Evolutionary conservation across 2,329 filamentous ascomycete species (phyloP).

Genomic region (Cladosporium sp.): DNA sequence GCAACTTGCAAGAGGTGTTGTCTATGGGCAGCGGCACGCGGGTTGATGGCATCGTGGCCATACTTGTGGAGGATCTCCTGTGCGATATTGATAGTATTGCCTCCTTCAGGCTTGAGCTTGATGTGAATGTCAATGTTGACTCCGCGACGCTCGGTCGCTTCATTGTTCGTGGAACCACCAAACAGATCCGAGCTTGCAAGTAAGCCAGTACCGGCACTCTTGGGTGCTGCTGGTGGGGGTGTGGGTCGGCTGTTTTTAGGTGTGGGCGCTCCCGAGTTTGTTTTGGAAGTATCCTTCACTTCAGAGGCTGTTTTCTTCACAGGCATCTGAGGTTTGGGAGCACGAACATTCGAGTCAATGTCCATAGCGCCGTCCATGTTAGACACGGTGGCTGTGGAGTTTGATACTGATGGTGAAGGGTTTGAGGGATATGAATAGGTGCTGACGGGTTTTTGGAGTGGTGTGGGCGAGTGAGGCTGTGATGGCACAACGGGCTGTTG

Average conservation of each 20-base stretch:
- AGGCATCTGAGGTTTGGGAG: constrained; percentile 11
- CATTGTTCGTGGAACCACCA: constrained; percentile 52
- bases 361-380: constrained; percentile 36
- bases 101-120: constrained; percentile 75
- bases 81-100: constrained; percentile 94
- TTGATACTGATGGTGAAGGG: constrained; percentile 19
- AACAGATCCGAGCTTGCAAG: constrained; percentile 63
- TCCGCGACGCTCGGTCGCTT: constrained; percentile 46
- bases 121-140: constrained; percentile 85
- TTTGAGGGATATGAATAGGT: constrained; percentile 12
- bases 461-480: constrained; percentile 15
- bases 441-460: constrained; percentile 1
- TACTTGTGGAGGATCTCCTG: constrained; percentile 91
- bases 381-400: constrained; percentile 18
- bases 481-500: constrained; percentile 26
- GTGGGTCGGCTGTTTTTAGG: constrained; percentile 10
- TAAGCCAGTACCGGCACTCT: constrained; percentile 62
- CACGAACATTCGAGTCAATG: constrained; percentile 26
- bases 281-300: constrained; percentile 25
- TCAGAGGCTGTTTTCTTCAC: background rate
- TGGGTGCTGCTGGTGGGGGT: constrained; percentile 39
- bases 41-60: constrained; percentile 90
- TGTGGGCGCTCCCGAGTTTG: constrained; percentile 24
- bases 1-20: constrained; percentile 86
- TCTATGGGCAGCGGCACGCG: constrained; percentile 82